Evolutionary conservation across 2,329 filamentous ascomycete genomes (phyloP).

Genomic region (Chaetomium sp.): DNA sequence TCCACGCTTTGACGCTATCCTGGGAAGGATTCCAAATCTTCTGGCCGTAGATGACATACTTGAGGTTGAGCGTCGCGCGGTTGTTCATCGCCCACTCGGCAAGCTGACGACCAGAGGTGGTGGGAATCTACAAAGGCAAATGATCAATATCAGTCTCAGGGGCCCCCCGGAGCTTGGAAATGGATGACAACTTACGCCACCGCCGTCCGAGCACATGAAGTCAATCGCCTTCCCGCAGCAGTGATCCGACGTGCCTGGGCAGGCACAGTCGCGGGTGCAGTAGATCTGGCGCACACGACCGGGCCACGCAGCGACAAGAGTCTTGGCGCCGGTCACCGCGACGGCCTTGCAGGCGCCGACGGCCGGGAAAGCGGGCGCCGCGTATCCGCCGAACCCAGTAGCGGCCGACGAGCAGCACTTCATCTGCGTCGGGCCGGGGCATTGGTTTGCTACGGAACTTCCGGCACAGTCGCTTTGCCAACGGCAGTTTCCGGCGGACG

Average conservation of each 20-base stretch:
- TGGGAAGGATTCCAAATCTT: conserved; percentile 37
- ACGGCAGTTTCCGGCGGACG: conserved; percentile 33
- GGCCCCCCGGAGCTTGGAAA: neutral
- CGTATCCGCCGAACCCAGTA: conserved; percentile 32
- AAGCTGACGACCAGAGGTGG: conserved; percentile 36
- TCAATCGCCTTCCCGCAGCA: conserved; percentile 35
- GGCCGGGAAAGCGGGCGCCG: conserved; percentile 29
- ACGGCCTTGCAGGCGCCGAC: conserved; percentile 32
- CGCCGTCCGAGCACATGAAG: conserved; percentile 34
- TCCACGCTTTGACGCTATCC: conserved; percentile 35
- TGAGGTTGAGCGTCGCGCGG: conserved; percentile 34
- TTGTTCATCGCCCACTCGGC: conserved; percentile 46
- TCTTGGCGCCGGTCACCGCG: conserved; percentile 31
- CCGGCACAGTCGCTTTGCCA: conserved; percentile 35
- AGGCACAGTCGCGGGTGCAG: conserved; percentile 30
- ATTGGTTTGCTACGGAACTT: conserved; percentile 26
- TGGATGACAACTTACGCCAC: conserved; percentile 29
- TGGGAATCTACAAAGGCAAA: conserved; percentile 22
- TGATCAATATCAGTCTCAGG: neutral
- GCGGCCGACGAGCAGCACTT: conserved; percentile 33
- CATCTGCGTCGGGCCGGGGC: conserved; percentile 34
- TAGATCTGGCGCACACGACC: conserved; percentile 31
- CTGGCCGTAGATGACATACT: conserved; percentile 47
- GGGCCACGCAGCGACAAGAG: conserved; percentile 32
- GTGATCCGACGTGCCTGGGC: conserved; percentile 31